These are phyloP conservation scores for Passiflora organensis DNA, from an alignment of 345 rosid species.

Conservation along the genomic window DNA sequence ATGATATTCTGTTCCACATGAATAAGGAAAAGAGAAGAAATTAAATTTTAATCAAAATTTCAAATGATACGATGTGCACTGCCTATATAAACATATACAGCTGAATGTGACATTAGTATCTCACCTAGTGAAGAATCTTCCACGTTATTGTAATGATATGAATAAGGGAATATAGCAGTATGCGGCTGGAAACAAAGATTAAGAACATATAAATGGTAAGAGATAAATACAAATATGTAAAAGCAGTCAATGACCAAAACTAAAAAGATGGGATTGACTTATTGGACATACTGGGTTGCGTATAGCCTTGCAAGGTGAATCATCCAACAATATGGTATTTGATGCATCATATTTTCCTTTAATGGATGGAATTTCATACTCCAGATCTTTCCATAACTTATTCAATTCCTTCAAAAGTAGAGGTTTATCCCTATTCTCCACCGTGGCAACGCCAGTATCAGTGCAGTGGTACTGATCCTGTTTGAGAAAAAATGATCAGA, in stretches of 20 bases:
- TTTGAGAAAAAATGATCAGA: slow-evolving; percentile 3
- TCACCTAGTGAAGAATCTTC: slow-evolving; percentile 69
- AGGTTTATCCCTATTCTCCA: slow-evolving; percentile 17
- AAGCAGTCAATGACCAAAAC: slow-evolving; percentile 4
- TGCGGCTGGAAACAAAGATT: slow-evolving; percentile 40
- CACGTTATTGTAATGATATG: slow-evolving; percentile 37
- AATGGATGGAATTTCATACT: slow-evolving; percentile 14
- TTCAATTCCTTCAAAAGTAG: slow-evolving; percentile 24
- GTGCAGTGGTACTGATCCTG: slow-evolving; percentile 29
- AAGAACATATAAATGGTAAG: slow-evolving; percentile 6
- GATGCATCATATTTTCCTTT: slow-evolving; percentile 20
- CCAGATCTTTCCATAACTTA: slow-evolving; percentile 17
- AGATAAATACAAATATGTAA: not conserved
- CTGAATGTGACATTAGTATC: slow-evolving; percentile 8
- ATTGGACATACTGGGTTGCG: slow-evolving; percentile 24
- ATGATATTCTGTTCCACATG: not conserved
- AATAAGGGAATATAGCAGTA: slow-evolving; percentile 71
- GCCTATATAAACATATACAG: no score
- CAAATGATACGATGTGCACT: not conserved
- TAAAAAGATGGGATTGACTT: not conserved
- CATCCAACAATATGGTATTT: slow-evolving; percentile 26
- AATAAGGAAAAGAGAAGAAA: not conserved
- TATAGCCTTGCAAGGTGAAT: slow-evolving; percentile 30
- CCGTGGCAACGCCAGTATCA: slow-evolving; percentile 15
- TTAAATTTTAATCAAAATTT: not conserved